Evolutionary conservation across 2,329 filamentous ascomycete species (phyloP).

Genomic region (Alternaria conjuncta): DNA sequence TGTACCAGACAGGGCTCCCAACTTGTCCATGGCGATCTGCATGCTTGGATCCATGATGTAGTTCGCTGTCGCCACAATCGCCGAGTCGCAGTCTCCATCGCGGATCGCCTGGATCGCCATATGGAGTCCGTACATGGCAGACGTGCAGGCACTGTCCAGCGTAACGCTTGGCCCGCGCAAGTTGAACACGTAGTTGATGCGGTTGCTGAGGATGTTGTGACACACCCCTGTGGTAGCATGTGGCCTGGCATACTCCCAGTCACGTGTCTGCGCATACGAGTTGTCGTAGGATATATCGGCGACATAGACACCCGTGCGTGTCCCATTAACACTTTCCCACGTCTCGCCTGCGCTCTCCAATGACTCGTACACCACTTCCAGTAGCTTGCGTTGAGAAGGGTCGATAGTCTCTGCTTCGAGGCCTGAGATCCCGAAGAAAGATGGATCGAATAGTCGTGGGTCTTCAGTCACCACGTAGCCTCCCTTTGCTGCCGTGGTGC

Average conservation of each 20-base stretch:
- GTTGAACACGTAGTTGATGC: constrained; percentile 38
- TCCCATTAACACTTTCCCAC: constrained; percentile 30
- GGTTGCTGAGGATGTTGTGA: constrained; percentile 30
- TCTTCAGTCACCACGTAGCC: constrained; percentile 44
- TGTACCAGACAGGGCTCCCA: constrained; percentile 28
- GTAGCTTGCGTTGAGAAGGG: constrained; percentile 35
- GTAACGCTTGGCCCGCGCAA: constrained; percentile 31
- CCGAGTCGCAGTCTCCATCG: constrained; percentile 7
- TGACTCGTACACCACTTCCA: constrained; percentile 44
- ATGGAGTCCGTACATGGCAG: constrained; percentile 34
- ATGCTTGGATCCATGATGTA: constrained; percentile 17
- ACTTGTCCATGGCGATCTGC: constrained; percentile 16
- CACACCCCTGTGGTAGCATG: constrained; percentile 22
- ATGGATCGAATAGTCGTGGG: constrained; percentile 44
- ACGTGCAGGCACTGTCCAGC: constrained; percentile 35
- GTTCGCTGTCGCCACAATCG: constrained; percentile 28
- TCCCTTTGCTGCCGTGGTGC: constrained; percentile 25
- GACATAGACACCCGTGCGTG: constrained; percentile 30
- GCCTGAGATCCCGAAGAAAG: constrained; percentile 34
- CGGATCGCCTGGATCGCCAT: constrained; percentile 23
- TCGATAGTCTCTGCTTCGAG: constrained; percentile 34
- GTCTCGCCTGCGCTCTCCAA: constrained; percentile 49
- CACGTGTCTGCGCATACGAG: constrained; percentile 6
- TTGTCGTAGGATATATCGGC: constrained; percentile 1
- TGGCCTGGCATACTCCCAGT: constrained; percentile 16